Evolutionary conservation across 129 eudicot species (phyloP).

Genomic region (Flaveria linearis): DNA sequence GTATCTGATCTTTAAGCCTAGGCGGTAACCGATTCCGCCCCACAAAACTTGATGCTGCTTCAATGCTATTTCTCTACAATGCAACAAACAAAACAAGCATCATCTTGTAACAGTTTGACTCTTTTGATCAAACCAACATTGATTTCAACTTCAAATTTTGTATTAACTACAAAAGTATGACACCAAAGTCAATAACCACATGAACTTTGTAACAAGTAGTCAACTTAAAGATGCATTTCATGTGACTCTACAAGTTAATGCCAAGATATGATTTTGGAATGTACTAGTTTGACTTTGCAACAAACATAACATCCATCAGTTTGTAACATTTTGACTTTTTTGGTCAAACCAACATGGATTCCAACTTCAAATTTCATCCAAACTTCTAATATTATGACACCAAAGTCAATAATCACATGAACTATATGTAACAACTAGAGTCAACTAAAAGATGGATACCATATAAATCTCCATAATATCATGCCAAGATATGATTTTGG

Average conservation of each 20-base stretch:
- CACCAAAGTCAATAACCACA: neutral
- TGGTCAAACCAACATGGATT: constrained; percentile 9
- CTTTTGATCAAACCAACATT: constrained; percentile 11
- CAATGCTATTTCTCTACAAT: constrained; percentile 84
- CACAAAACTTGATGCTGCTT: constrained; percentile 92
- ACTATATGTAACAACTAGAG: neutral
- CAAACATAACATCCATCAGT: neutral
- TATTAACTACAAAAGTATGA: neutral
- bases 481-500: neutral
- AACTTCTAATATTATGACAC: neutral
- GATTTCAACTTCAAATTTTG: neutral
- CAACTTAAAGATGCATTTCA: neutral
- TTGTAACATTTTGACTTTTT: constrained; percentile 11
- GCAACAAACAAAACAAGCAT: constrained; percentile 15
- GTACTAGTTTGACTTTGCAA: constrained; percentile 9
- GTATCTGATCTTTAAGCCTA: constrained; percentile 75
- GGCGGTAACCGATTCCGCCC: constrained; percentile 76
- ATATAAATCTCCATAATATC: neutral
- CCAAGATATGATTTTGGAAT: neutral
- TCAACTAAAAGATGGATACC: neutral
- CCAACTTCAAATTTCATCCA: neutral
- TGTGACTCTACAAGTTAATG: neutral
- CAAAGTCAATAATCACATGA: neutral
- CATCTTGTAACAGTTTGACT: constrained; percentile 12
- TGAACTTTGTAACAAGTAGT: neutral